Percentiles rank a stretch among this genome's conserved stretches.
Conservation (phyloP, 2,329 filamentous ascomycete genomes). For the Penicillium sp. region DNA sequence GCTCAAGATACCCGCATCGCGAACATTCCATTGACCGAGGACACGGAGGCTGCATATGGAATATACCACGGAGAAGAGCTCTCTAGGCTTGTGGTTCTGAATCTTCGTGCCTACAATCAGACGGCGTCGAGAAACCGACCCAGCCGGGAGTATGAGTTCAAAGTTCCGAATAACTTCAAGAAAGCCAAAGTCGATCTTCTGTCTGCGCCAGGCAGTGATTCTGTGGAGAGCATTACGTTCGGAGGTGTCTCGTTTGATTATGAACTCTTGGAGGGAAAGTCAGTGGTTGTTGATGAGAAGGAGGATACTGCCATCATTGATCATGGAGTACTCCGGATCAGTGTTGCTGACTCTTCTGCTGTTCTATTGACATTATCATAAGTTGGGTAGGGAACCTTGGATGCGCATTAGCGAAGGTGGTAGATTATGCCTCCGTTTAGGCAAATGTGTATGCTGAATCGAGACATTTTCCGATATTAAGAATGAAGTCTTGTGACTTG, state of each 20-base stretch:
- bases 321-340: background rate
- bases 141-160: background rate
- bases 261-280: slow-evolving; percentile 23
- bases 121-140: background rate
- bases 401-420: background rate
- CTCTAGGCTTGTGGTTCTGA: slow-evolving; percentile 1
- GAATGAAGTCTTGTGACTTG: background rate
- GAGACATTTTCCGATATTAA: background rate
- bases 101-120: slow-evolving; percentile 6
- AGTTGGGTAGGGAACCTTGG: background rate
- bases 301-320: background rate
- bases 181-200: background rate
- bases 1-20: slow-evolving; percentile 15
- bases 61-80: background rate
- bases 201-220: slow-evolving; percentile 16
- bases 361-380: slow-evolving; percentile 1
- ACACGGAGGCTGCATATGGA: slow-evolving; percentile 1
- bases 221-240: slow-evolving; percentile 18
- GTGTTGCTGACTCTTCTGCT: slow-evolving; percentile 3
- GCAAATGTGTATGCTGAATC: background rate
- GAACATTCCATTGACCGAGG: background rate
- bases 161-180: slow-evolving; percentile 2
- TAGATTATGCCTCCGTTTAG: background rate
- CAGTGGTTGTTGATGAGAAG: slow-evolving; percentile 15
- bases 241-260: slow-evolving; percentile 28